Evolutionary conservation across 1,284 basidiomycete species (phyloP).

Genomic region (Inonotus obliquus): DNA sequence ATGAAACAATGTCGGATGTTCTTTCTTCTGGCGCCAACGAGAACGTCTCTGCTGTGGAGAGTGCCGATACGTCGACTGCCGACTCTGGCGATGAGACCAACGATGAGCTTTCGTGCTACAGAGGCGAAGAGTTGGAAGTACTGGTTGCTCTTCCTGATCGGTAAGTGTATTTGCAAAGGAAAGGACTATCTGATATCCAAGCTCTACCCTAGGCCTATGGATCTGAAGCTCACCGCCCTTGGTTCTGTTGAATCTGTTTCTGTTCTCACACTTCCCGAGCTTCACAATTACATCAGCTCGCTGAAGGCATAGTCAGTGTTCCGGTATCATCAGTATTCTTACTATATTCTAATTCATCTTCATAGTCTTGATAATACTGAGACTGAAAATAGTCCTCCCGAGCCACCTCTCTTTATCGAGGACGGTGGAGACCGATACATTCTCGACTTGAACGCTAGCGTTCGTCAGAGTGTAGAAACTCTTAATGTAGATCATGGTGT

Average conservation of each 20-base stretch:
- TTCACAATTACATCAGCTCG: slow-evolving; percentile 39
- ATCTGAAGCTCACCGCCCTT: slow-evolving; percentile 42
- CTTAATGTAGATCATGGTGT: slow-evolving; percentile 15
- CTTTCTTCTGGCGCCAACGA: no score
- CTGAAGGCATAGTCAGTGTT: slow-evolving; percentile 44
- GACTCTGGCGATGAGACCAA: background rate
- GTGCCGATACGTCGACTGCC: slow-evolving; percentile 25
- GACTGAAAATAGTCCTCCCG: slow-evolving; percentile 33
- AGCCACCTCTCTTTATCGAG: slow-evolving; percentile 47
- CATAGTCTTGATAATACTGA: slow-evolving; percentile 22
- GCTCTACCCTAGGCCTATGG: slow-evolving; percentile 39
- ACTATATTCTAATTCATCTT: background rate
- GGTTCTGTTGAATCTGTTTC: slow-evolving; percentile 29
- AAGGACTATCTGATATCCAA: background rate
- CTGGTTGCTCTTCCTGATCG: slow-evolving; percentile 20
- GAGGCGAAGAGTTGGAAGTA: slow-evolving; percentile 9
- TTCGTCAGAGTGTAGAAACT: slow-evolving; percentile 44
- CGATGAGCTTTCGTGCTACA: slow-evolving; percentile 1
- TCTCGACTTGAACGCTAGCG: slow-evolving; percentile 44
- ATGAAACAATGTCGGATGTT: background rate
- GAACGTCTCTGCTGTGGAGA: background rate
- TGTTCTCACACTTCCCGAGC: slow-evolving; percentile 35
- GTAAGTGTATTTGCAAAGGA: slow-evolving; percentile 7
- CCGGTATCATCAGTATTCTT: background rate
- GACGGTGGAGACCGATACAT: slow-evolving; percentile 41